Base-by-base conservation (phyloP, 305 asterid genomes). In the Fraxinus sp. region DNA sequence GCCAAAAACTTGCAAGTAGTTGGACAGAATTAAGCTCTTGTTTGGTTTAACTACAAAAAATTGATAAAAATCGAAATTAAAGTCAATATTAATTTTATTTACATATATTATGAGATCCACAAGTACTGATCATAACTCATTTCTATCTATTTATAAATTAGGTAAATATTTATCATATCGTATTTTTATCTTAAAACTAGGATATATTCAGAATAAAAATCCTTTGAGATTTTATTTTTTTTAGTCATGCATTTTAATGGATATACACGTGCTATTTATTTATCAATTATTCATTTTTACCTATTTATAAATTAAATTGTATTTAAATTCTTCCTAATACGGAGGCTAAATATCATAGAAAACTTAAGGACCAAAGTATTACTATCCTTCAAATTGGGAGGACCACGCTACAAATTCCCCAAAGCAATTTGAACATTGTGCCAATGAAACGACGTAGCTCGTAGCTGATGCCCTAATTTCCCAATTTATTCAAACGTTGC, bases 1-100 rank as follows among this genome's bases (percentile, higher is more conserved):
- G 89, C 86, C 88, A 86, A 36, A 49, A 85, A 73, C 76, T 59
- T 82, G 52, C 18, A 24, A 87, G 90, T 87, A 73, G 90, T 86
- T 91, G 87, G 84, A 68, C 88, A 52, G 20, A 79, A 55, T 59
- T 22, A 49, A 49, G 7, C 2, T 20, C 16, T 52, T 5, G 5
- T 46, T n/a, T 26, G 59, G 43, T 41, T 75, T 79, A 46, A 13
- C 4, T 46, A 3, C 14, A 11, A 46, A 3, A 46, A 41, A 9
- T 8, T 7, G 13, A 39, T 41, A 41, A 41, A 46, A 46, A 46
- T 43, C 5, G 6, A 13, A 46, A 0, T 14, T 46, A 14, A 14
- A 14, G 0, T 46, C 5, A 46, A 46, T 3, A 46, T 46, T 46
- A 46, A 46, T 46, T 14, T 46, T 43, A 43, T 13, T 1, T 14